phyloP scores from a whole-genome alignment of 2,329 filamentous ascomycete genomes.

The Colletotrichum sp. region DNA sequence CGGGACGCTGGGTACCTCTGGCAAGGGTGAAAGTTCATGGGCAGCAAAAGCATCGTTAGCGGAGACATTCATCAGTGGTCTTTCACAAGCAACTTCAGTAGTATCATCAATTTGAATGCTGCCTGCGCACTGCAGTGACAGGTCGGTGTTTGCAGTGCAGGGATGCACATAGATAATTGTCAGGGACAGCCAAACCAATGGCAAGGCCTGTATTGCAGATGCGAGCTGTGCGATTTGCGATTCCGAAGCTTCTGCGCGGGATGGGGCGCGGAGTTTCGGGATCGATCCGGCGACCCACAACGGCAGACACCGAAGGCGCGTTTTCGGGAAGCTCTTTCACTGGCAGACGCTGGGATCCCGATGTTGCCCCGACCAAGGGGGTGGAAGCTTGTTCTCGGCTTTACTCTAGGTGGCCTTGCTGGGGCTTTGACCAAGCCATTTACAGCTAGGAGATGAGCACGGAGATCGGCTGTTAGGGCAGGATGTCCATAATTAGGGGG shows the following conservation, averaged over 20 bases:
- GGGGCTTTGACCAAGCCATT: not conserved
- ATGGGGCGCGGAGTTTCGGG: not conserved
- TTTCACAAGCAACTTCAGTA: no score
- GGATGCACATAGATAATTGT: accelerated
- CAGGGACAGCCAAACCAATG: not conserved
- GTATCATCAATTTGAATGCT: no score
- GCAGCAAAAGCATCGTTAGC: not conserved
- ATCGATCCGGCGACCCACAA: not conserved
- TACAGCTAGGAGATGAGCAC: not conserved
- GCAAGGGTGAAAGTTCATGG: not conserved
- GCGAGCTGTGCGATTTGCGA: not conserved
- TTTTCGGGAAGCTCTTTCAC: not conserved
- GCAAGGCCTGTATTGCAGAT: not conserved
- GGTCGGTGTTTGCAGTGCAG: not conserved
- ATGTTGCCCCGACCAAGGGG: not conserved
- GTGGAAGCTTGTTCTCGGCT: not conserved
- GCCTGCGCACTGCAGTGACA: no score
- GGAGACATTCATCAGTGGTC: no score
- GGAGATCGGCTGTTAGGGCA: not conserved
- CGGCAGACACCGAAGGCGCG: not conserved
- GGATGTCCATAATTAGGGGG: not conserved
- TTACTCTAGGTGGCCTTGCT: not conserved
- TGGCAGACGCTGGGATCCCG: not conserved
- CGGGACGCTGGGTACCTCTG: not conserved
- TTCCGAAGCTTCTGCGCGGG: not conserved